Conservation (phyloP, 2,329 filamentous ascomycete species). For the Westerdykella ornata region DNA sequence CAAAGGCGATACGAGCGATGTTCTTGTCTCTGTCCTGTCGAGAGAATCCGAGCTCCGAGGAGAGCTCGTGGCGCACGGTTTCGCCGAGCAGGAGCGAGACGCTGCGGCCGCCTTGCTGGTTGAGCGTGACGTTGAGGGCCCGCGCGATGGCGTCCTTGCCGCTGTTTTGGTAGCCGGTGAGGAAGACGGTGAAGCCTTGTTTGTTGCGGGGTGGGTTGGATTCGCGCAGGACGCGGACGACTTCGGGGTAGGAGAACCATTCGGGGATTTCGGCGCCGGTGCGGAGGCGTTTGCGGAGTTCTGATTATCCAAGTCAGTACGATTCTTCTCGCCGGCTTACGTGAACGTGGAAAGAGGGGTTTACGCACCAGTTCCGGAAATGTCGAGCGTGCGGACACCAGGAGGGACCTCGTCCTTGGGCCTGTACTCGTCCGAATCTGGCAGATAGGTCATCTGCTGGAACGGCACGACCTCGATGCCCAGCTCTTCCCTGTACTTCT, state of each 20-base stretch:
- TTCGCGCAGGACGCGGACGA: conserved; percentile 91
- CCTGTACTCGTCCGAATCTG: conserved; percentile 92
- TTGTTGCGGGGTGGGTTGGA: conserved; percentile 85
- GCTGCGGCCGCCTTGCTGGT: conserved; percentile 93
- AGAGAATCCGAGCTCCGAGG: conserved; percentile 91
- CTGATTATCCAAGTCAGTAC: conserved; percentile 44
- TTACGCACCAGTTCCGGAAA: conserved; percentile 43
- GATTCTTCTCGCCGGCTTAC: no score
- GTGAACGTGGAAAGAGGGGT: not conserved
- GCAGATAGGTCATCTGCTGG: conserved; percentile 99
- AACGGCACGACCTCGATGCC: conserved; percentile 98
- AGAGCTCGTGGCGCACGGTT: conserved; percentile 88
- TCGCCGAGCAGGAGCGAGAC: conserved; percentile 93
- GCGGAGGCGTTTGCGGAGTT: conserved; percentile 85
- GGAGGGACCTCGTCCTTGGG: conserved; percentile 83
- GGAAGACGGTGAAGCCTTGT: conserved; percentile 97
- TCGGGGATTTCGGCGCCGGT: conserved; percentile 93
- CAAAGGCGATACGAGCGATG: conserved; percentile 93
- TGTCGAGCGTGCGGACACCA: conserved; percentile 66
- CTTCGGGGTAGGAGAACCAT: conserved; percentile 99
- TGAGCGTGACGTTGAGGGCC: conserved; percentile 91
- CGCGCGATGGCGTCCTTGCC: conserved; percentile 96
- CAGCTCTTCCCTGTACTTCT: conserved; percentile 93
- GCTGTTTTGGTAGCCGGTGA: conserved; percentile 92
- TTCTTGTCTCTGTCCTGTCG: conserved; percentile 88